Base-by-base conservation (phyloP, 257 asterid genomes). In the Nyctanthes arbortristis region DNA sequence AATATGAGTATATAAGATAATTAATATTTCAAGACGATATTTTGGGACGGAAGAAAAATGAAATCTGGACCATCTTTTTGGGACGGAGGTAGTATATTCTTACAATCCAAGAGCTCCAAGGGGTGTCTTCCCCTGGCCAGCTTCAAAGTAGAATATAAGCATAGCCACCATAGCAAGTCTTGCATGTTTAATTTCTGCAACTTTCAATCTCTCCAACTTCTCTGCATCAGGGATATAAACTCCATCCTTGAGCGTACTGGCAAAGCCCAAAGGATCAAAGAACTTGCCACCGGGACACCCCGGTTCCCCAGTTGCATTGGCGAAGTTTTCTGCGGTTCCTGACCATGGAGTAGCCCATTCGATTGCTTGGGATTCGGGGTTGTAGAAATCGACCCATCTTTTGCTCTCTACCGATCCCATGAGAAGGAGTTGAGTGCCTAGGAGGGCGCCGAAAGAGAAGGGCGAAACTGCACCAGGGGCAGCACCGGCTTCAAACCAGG, bases 401-500 rank as follows among this genome's bases (percentile, higher is more conserved):
- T 93, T 93, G 94, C 96, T 87, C 84, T 93, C 97, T 25, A 93
- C 98, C 98, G 97, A 93, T 0, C 98, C 97, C 98, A 93, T 93
- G 64, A 93, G 92, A 16, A 93, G 79, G 24, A 93, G 92, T 56
- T 93, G 98, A 0, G 98, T 93, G 4, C 97, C 98, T 3, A 93
- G 94, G 25, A 93, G 89, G 2, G 97, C 61, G 16, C 98, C 98
- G 65, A 93, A 93, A 4, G 97, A 93, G 87, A 91, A 93, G 6
- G 98, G 98, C 1, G 98, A 96, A 61, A 93, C 78, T 0, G 98
- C 98, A 2, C 96, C 90, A 0, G 98, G 98, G 72, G 85, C 96
- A 0, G 97, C 97, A 4, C 97, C 97, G 0, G 98, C 98, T 61
- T 86, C 91, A 24, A 93, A 93, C 98, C 98, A 91, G 10, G 97